These are phyloP conservation scores for Tolypocladium endophyticum DNA, from an alignment of 2,329 filamentous ascomycete genomes.

Conservation along the genomic window DNA sequence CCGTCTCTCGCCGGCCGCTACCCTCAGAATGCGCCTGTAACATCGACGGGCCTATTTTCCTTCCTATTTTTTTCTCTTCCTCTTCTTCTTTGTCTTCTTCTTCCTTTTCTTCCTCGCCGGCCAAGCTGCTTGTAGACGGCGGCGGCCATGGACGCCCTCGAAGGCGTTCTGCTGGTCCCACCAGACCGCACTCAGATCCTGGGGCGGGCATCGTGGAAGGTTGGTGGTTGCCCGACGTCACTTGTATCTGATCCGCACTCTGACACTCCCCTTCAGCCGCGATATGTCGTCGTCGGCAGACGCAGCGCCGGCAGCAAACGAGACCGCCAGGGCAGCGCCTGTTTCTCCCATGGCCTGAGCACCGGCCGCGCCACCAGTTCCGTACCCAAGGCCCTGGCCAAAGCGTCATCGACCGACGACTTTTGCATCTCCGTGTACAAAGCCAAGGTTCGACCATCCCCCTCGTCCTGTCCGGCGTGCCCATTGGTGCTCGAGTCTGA, in stretches of 20 bases:
- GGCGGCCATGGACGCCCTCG: slow-evolving; percentile 25
- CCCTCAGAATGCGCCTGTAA: slow-evolving; percentile 8
- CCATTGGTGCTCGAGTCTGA: neutral
- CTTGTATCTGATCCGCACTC: slow-evolving; percentile 6
- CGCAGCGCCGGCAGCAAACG: slow-evolving; percentile 18
- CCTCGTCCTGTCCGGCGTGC: slow-evolving; percentile 3
- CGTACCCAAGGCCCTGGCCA: slow-evolving; percentile 24
- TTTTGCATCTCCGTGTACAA: slow-evolving; percentile 46
- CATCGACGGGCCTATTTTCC: neutral
- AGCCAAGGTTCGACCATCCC: slow-evolving; percentile 31
- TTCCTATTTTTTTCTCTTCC: neutral
- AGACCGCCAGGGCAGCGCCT: slow-evolving; percentile 24
- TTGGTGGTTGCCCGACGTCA: slow-evolving; percentile 14
- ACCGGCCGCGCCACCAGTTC: slow-evolving; percentile 26
- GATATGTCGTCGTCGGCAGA: slow-evolving; percentile 47
- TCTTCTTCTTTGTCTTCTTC: neutral
- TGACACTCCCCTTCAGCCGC: slow-evolving; percentile 29
- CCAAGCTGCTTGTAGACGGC: neutral
- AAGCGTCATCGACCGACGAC: slow-evolving; percentile 24
- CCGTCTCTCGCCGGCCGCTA: neutral
- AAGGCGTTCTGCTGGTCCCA: slow-evolving; percentile 38
- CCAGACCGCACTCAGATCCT: slow-evolving; percentile 41
- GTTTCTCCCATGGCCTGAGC: slow-evolving; percentile 28
- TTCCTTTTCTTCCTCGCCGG: neutral
- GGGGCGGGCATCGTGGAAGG: slow-evolving; percentile 42